phyloP scores from a whole-genome alignment of 129 eudicot genomes.

The Deinandra increscens region DNA sequence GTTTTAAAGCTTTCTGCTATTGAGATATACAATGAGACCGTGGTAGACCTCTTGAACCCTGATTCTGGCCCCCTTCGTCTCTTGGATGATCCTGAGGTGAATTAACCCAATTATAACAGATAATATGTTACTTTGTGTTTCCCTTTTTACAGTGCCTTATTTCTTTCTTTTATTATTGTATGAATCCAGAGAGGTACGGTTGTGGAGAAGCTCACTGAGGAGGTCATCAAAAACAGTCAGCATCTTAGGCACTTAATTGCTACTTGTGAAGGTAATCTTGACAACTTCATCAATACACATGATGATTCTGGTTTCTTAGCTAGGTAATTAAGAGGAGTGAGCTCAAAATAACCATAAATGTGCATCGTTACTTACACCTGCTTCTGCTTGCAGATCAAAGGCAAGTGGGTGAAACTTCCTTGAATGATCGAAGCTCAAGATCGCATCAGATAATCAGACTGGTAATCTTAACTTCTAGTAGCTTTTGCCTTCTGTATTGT shows the following conservation, averaged over 20 bases:
- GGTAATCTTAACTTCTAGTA: slow-evolving; percentile 49
- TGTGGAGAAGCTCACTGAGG: slow-evolving; percentile 88
- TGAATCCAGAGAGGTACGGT: slow-evolving; percentile 84
- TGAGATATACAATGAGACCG: slow-evolving; percentile 92
- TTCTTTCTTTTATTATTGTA: slow-evolving; percentile 3
- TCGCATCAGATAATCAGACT: slow-evolving; percentile 92
- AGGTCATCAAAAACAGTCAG: slow-evolving; percentile 57
- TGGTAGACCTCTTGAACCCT: slow-evolving; percentile 77
- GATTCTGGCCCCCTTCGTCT: slow-evolving; percentile 88
- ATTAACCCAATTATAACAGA: background rate
- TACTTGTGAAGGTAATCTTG: slow-evolving; percentile 81
- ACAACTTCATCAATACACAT: background rate
- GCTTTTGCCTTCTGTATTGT: background rate
- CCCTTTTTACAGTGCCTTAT: background rate
- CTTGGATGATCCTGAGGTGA: slow-evolving; percentile 96
- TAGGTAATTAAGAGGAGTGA: slow-evolving; percentile 42
- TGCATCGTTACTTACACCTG: background rate
- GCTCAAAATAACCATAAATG: background rate
- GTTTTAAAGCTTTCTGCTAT: slow-evolving; percentile 76
- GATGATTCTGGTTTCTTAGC: slow-evolving; percentile 23
- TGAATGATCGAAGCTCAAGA: slow-evolving; percentile 95
- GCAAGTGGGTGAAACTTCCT: slow-evolving; percentile 93
- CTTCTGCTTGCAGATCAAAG: slow-evolving; percentile 72
- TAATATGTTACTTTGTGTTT: background rate
- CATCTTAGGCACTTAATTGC: slow-evolving; percentile 76